Base-by-base conservation (phyloP, 495 filamentous ascomycete genomes). In the Cryomyces minteri region DNA sequence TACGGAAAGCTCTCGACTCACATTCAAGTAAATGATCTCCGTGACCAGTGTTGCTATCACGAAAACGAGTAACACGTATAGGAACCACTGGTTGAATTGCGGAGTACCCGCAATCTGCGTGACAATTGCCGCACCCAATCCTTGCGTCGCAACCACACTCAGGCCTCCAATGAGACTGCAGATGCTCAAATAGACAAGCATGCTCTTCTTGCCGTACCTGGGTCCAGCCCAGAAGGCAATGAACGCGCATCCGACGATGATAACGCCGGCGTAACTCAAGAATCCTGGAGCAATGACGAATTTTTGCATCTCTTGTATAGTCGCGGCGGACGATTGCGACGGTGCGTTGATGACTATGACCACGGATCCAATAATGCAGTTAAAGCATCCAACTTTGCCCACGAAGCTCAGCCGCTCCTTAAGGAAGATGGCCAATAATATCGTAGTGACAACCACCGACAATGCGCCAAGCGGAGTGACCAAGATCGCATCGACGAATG, bases 51-150 rank as follows among this genome's bases (percentile, higher is more conserved):
- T 96, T 28, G 69, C 62, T 53, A 95, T 72, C 31, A 96, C 85
- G 60, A 98, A 96, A 4, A 84, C 84, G 48, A 96, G 65, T 40
- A 98, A 61, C 25, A 98, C 77, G 62, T 95, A 98, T 34, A 88
- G 58, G 61, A 98, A 98, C 88, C 88, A 95, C 58, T 96, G 74
- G 56, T 94, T 95, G 60, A 93, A 98, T 69, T 98, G 92, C 25
- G 71, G 60, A 29, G 75, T 70, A 14, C 88, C 90, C 31, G 73
- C 70, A 33, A 80, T 79, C 64, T 94, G 86, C 11, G 88, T 78
- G 29, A 94, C 71, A 49, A 98, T 84, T 18, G 90, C 90, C 42
- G 90, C 79, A 40, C 90, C 90, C 44, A 98, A 65, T 9, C 90
- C 90, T 64, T 96, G 92, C 1, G 86, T 98, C 28, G 83, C 80